Base-by-base conservation (phyloP, 305 asterid species). In the Fraxinus ornus region DNA sequence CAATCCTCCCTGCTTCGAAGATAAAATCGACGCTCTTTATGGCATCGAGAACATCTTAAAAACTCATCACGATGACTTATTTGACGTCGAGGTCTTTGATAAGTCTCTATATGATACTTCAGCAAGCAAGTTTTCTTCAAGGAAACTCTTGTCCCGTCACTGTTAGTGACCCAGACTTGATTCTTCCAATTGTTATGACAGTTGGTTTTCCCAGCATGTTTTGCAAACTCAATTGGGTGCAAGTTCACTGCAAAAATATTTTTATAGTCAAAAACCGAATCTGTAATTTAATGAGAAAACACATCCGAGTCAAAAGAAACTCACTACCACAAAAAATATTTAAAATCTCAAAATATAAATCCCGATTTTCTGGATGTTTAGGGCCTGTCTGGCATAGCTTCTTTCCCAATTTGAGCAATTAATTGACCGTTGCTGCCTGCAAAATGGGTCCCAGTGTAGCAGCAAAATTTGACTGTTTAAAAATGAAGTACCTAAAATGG, bases 41-140 rank as follows among this genome's bases (percentile, higher is more conserved):
- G 49, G 32, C 83, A 79, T 13, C 2, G 47, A 7, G 78, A 79
- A 33, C 86, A 75, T 3, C 35, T 57, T 9, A 79, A 22, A 24
- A 79, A 83, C 36, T 91, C 93, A 44, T 91, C 91, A 4, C 89
- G 91, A 57, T 91, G 94, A 12, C 35, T 55, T n/a, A 77, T 79
- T 78, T 86, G 83, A 17, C 84, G 86, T 12, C 39, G 7, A 1
- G 90, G 86, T 71, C 92, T 68, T 10, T 82, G 84, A 39, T 84
- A 89, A 26, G 35, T 78, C 2, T 84, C 81, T 0, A 62, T 68
- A 75, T 83, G 84, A 13, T 89, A 83, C 57, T 89, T 87, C 30
- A 89, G 82, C 66, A 91, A 75, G 55, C 83, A 70, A 1, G 91
- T 91, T 75, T 60, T 79, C 35, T 47, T 52, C 22, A 91, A 8